A percentile compares a stretch with the other conserved stretches of the same genome.
Evolutionary conservation across 2,329 filamentous ascomycete species (phyloP).

Genomic region (Pseudogymnoascus sp.): DNA sequence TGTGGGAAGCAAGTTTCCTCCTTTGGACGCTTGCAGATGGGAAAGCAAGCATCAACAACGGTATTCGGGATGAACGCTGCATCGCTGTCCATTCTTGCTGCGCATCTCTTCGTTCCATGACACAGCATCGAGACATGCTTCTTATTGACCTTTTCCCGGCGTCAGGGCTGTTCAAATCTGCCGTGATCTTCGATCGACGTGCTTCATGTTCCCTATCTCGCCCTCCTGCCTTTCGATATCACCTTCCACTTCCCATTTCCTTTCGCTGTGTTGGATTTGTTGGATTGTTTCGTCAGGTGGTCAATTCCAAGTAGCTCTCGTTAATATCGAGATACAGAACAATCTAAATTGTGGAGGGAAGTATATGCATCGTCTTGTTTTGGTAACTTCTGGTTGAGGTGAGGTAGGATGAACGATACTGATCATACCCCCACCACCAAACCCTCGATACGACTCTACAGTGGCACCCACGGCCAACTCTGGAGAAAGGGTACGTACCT

Average conservation of each 20-base stretch:
- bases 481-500: constrained; percentile 4
- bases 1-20: neutral
- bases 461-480: neutral
- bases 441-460: neutral
- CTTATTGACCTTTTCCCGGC: neutral
- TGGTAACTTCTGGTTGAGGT: neutral
- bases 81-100: neutral
- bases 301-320: neutral
- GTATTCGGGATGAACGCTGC: neutral
- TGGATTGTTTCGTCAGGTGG: constrained; percentile 2
- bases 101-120: neutral
- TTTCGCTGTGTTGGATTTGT: neutral
- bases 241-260: neutral
- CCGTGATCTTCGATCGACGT: neutral
- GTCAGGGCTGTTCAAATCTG: neutral
- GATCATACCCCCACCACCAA: neutral
- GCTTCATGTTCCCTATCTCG: neutral
- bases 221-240: neutral
- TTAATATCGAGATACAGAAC: neutral
- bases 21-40: neutral
- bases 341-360: neutral
- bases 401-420: neutral
- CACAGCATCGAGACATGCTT: neutral
- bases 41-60: neutral
- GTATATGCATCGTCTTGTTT: neutral